Base-by-base conservation (phyloP, 2,329 filamentous ascomycete genomes). In the Sclerotinia spermophila region DNA sequence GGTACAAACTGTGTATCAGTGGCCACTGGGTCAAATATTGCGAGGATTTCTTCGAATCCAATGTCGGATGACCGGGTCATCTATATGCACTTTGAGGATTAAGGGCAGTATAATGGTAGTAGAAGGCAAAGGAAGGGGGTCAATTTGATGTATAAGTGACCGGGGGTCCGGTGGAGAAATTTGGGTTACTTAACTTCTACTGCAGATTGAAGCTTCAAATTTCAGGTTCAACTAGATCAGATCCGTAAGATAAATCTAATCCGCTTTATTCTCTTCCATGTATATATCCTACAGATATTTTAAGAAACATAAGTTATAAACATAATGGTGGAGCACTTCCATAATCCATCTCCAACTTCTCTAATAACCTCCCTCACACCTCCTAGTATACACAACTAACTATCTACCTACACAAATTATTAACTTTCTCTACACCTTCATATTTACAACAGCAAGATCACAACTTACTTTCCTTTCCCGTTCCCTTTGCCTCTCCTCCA, bases 121-220 rank as follows among this genome's bases (percentile, higher is more conserved):
- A 15, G 2, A 4, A 42, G 15, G 40, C 2, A 4, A 42, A 42
- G 2, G 2, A 42, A 42, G 13, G 4, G 44, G 27, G 48, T 27
- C 5, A 27, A 53, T 17, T 17, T 2, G n/a, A 53, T 6, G 27
- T 15, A 27, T 15, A 3, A 21, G 6, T 19, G 42, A 8, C 6
- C 15, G 13, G 5, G 6, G 5, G 42, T 7, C 6, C 15, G 13
- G 5, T 2, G 0, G 13, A 17, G 1, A 27, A 0, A 17, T 7
- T 8, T 17, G 3, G 4, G 7, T 7, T 8, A 2, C 48, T 53
- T 3, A 8, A 27, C 13, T 27, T 17, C 13, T 15, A n/a, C 48
- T 6, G 24, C 13, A 27, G 13, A 27, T 3, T 24, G 24, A 30
- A 27, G n/a, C 48, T 53, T 51, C 13, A 17, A 7, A 5, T 53